Evolutionary conservation across 495 filamentous ascomycete species (phyloP).

Genomic region (Penicillium arizonense): DNA sequence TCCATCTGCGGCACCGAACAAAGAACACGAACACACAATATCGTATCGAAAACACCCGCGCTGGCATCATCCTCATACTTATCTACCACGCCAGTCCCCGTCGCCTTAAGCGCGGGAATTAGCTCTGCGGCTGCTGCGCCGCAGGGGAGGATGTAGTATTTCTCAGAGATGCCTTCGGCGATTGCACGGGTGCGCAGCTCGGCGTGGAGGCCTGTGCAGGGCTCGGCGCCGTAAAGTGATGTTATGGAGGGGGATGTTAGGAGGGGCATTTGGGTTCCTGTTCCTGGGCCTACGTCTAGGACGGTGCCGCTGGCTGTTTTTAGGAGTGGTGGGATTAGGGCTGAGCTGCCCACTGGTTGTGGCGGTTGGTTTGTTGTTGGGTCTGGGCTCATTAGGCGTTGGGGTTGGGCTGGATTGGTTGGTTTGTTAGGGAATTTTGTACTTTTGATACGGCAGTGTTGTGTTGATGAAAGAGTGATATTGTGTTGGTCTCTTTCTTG

Average conservation of each 20-base stretch:
- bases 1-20: slow-evolving; percentile 68
- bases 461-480: too few species aligned
- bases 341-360: slow-evolving; percentile 23
- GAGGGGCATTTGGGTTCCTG: slow-evolving; percentile 46
- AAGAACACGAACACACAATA: slow-evolving; percentile 67
- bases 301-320: slow-evolving; percentile 36
- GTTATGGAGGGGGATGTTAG: slow-evolving; percentile 44
- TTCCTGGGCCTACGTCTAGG: slow-evolving; percentile 52
- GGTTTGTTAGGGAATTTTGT: neutral
- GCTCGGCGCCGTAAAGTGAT: slow-evolving; percentile 67
- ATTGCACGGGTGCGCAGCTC: slow-evolving; percentile 44
- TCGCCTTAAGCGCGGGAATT: slow-evolving; percentile 32
- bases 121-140: slow-evolving; percentile 55
- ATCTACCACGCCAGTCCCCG: slow-evolving; percentile 33
- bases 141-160: slow-evolving; percentile 63
- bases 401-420: slow-evolving; percentile 6
- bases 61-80: neutral
- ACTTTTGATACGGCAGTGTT: too few species aligned
- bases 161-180: slow-evolving; percentile 50
- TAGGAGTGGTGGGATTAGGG: slow-evolving; percentile 41
- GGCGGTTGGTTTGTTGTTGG: slow-evolving; percentile 2
- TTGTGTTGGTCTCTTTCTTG: neutral
- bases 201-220: slow-evolving; percentile 55
- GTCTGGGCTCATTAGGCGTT: slow-evolving; percentile 8
- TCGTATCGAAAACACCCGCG: slow-evolving; percentile 60